Evolutionary conservation across 305 asterid genomes (phyloP).

Genomic region (Ilex paraguariensis): DNA sequence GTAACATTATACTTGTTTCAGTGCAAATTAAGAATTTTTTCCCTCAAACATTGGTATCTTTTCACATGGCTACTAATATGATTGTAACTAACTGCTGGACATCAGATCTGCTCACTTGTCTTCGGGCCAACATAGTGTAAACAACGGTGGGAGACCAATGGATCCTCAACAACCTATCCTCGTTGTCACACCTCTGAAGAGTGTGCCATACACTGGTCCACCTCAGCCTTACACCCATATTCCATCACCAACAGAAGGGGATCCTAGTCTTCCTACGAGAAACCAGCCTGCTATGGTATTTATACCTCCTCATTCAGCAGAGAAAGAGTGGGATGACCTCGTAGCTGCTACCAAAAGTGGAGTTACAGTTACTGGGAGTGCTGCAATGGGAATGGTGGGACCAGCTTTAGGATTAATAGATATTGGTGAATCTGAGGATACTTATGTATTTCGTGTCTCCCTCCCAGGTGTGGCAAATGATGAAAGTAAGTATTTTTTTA

Average conservation of each 20-base stretch:
- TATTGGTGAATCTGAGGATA: slow-evolving; percentile 67
- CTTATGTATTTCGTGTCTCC: slow-evolving; percentile 72
- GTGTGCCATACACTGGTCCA: slow-evolving; percentile 21
- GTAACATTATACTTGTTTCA: too few relatives aligned
- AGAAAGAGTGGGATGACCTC: slow-evolving; percentile 57
- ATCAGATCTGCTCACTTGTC: slow-evolving; percentile 13
- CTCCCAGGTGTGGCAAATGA: slow-evolving; percentile 92
- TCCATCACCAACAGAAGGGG: slow-evolving; percentile 19
- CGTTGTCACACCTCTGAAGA: slow-evolving; percentile 24
- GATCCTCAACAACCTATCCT: slow-evolving; percentile 19
- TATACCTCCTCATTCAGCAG: slow-evolving; percentile 57
- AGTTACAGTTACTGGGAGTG: slow-evolving; percentile 62
- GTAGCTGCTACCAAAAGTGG: slow-evolving; percentile 50
- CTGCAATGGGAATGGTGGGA: slow-evolving; percentile 52
- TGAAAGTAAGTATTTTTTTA: slow-evolving; percentile 45
- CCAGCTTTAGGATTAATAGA: slow-evolving; percentile 71
- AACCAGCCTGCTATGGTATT: slow-evolving; percentile 43
- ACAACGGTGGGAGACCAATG: slow-evolving; percentile 16
- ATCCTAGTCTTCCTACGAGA: slow-evolving; percentile 14
- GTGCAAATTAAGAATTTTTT: too few relatives aligned
- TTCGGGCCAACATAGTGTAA: slow-evolving; percentile 11
- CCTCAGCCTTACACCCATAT: slow-evolving; percentile 3
- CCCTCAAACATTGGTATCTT: background rate
- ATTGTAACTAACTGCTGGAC: background rate
- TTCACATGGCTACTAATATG: slow-evolving; percentile 8